Evolutionary conservation across 192 early-diverging fungal species (phyloP), one percentile per base, ranked within the genome.

Genomic region (Lunasporangiospora selenospora): DNA sequence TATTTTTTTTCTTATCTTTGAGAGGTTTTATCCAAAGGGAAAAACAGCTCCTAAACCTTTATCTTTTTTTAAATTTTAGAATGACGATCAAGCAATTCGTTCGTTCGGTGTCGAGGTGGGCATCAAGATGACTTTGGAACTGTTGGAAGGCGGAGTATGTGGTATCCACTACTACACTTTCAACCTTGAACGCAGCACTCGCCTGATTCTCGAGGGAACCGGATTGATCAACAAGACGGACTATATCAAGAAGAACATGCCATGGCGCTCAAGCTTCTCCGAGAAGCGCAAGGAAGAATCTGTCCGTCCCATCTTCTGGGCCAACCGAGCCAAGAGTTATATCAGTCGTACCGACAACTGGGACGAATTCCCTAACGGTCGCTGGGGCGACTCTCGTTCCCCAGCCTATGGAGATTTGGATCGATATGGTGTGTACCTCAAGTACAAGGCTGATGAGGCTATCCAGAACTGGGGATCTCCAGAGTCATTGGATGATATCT

Each of bases 221-320:
- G 79, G 83, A 5, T 88, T 94, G 48, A 85, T 94, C 45, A 88
- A 90, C 10, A 80, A 87, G 48, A 73, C 53, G 0, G 61, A 58
- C 39, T 73, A 73, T 37, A 73, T 73, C 54, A 73, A 73, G 38
- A 73, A 73, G 69, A 73, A 73, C 61, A 73, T 73, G 69, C 69
- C 69, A 4, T 73, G 69, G 69, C 69, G 18, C 79, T 87, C 75
- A 88, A 90, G 66, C 62, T 84, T 97, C 51, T 87, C 87, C 21
- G 83, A 89, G 67, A 96, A 96, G 79, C 90, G 93, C 53, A 88
- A 92, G 40, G 91, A 93, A 76, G 97, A 99, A 80, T 93, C 86
- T 64, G 97, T 99, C 48, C 94, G 97, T 18, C 97, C 97, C 43
- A 99, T 99, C 70, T 98, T 97, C 67, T 99, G 97, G 97, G 87